These are phyloP conservation scores for Phaeosphaeria sp. DNA, from an alignment of 2,329 filamentous ascomycete genomes.

Conservation along the genomic window DNA sequence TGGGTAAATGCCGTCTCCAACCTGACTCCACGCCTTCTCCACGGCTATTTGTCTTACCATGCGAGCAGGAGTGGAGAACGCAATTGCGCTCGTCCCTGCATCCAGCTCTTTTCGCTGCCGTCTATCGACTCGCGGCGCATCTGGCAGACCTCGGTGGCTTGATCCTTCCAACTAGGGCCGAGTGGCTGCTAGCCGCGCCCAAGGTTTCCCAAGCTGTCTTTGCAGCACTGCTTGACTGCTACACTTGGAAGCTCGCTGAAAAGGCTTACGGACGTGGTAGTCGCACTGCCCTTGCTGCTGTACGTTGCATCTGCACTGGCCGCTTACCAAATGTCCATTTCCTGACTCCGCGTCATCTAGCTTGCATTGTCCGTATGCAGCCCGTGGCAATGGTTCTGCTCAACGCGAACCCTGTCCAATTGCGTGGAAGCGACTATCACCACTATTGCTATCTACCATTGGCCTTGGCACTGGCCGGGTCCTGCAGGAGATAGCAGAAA, in stretches of 20 bases:
- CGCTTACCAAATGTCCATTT: conserved; percentile 26
- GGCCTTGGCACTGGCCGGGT: conserved; percentile 77
- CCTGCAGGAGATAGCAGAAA: conserved; percentile 23
- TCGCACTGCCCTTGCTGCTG: conserved; percentile 71
- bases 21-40: conserved; percentile 4
- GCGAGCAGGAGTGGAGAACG: conserved; percentile 83
- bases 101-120: conserved; percentile 80
- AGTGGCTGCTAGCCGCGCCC: conserved; percentile 74
- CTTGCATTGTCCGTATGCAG: conserved; percentile 74
- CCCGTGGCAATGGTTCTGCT: conserved; percentile 97
- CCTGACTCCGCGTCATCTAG: conserved; percentile 52
- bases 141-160: conserved; percentile 63
- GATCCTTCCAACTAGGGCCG: conserved; percentile 65
- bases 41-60: conserved; percentile 37
- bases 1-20: conserved; percentile 70
- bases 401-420: conserved; percentile 92
- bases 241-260: conserved; percentile 82
- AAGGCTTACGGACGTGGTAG: conserved; percentile 73
- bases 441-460: conserved; percentile 76
- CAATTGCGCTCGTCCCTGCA: conserved; percentile 90
- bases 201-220: conserved; percentile 78
- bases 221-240: conserved; percentile 82
- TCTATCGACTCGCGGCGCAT: conserved; percentile 70
- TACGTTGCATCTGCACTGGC: conserved; percentile 55
- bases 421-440: conserved; percentile 91